Conservation (phyloP, 345 rosid genomes). For the Linum usitatissimum region DNA sequence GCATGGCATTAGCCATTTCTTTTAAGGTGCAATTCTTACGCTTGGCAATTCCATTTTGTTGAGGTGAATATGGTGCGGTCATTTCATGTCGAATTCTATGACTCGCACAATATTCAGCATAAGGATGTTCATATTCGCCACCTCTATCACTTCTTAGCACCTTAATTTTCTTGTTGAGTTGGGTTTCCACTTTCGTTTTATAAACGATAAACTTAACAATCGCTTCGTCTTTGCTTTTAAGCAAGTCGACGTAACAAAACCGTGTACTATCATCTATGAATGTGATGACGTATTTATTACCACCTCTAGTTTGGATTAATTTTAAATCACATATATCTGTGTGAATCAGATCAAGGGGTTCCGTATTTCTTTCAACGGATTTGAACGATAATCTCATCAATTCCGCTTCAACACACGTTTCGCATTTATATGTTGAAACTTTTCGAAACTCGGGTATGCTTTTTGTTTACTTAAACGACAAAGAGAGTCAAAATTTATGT, state of each 20-base stretch:
- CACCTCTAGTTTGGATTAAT: neutral
- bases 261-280: neutral
- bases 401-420: neutral
- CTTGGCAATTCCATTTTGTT: neutral
- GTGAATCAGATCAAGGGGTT: constrained; percentile 1
- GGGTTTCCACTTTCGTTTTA: neutral
- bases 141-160: constrained; percentile 1
- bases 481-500: neutral
- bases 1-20: neutral
- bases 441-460: neutral
- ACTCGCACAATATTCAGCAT: neutral
- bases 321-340: neutral
- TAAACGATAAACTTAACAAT: neutral
- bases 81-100: neutral
- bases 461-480: neutral
- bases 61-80: neutral
- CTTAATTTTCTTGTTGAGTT: neutral
- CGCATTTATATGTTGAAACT: neutral
- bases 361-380: neutral
- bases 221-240: neutral
- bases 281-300: neutral
- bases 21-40: neutral
- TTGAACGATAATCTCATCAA: neutral
- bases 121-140: neutral
- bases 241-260: neutral